Base-by-base conservation (phyloP, 2,329 filamentous ascomycete genomes). In the Aspergillus fumigatus region DNA sequence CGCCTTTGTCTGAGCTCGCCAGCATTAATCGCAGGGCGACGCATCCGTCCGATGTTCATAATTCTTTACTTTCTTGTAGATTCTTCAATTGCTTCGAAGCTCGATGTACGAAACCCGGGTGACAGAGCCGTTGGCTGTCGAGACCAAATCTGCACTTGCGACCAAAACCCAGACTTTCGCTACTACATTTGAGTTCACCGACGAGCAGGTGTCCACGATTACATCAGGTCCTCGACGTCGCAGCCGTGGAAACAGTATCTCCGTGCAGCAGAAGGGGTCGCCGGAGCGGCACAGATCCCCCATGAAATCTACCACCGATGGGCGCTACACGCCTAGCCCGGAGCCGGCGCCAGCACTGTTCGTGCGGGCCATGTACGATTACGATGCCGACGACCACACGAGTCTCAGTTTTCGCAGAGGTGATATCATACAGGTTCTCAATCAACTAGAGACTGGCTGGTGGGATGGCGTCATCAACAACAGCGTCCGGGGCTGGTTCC, bases 391-490 rank as follows among this genome's bases (percentile, higher is more conserved):
- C 77, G 94, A 99, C 76, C 87, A 91, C 67, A 97, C 93, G 50
- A 97, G 92, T 78, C 79, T 99, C 72, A 97, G 92, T 77, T 99
- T 99, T 76, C 90, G 91, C 67, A 89, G 96, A 74, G 94, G 94
- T 69, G 94, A 99, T 77, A 87, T 97, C 65, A 99, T 99, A 68
- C 93, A 97, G 77, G 94, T 99, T 67, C 93, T 99, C 67, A 99
- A 94, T 53, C 93, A 97, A 77, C 82, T 97, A 56, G 94, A 99
- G 75, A 97, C 92, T 69, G 94, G 94, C 55, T 99, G 94, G 94
- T 99, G 94, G 94, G 94, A 99, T 77, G 94, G 94, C 50, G 91
- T 99, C 55, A 96, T 99, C 73, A 94, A 97, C 69, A 91, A 92
- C 57, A 66, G 58, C 52, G 89, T 96, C 65, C 88, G 94, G 71